phyloP scores from a whole-genome alignment of 2,329 filamentous ascomycete genomes.

The Trichoderma koningii region DNA sequence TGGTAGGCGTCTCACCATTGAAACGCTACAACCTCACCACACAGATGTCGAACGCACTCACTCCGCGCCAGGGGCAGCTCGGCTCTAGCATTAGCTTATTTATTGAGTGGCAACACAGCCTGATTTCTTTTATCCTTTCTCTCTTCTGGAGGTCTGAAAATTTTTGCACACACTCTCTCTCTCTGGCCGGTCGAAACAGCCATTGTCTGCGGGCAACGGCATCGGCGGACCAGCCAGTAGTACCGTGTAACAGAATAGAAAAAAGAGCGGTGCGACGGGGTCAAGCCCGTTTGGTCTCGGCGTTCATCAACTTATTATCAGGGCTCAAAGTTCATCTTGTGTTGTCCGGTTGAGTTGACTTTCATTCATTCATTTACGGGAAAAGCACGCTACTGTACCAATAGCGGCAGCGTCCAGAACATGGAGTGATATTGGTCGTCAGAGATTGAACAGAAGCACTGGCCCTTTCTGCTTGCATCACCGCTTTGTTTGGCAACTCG shows the following conservation, averaged over 20 bases:
- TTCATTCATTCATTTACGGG: not conserved
- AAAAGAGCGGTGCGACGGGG: conserved; percentile 1
- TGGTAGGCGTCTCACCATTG: conserved; percentile 26
- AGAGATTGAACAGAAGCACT: not conserved
- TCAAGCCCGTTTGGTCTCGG: not conserved
- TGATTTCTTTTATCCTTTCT: not conserved
- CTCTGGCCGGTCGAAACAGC: conserved; percentile 6
- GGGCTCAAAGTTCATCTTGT: no score
- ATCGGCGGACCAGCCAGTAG: conserved; percentile 3
- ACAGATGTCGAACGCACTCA: conserved; percentile 13
- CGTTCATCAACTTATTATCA: not conserved
- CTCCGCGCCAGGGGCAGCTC: conserved; percentile 13
- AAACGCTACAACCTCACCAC: conserved; percentile 28
- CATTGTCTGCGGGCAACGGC: conserved; percentile 10
- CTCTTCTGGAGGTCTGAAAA: not conserved
- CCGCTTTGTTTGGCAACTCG: no score
- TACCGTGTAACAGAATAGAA: not conserved
- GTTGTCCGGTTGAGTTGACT: no score
- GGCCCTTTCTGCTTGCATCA: not conserved
- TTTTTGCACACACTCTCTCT: not conserved
- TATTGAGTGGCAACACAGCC: conserved; percentile 14
- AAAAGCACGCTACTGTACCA: not conserved
- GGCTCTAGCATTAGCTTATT: conserved; percentile 9
- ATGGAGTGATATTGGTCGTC: not conserved
- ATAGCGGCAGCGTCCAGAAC: not conserved